Conservation (phyloP, 495 filamentous ascomycete genomes). For the Talaromyces nanjingensis region DNA sequence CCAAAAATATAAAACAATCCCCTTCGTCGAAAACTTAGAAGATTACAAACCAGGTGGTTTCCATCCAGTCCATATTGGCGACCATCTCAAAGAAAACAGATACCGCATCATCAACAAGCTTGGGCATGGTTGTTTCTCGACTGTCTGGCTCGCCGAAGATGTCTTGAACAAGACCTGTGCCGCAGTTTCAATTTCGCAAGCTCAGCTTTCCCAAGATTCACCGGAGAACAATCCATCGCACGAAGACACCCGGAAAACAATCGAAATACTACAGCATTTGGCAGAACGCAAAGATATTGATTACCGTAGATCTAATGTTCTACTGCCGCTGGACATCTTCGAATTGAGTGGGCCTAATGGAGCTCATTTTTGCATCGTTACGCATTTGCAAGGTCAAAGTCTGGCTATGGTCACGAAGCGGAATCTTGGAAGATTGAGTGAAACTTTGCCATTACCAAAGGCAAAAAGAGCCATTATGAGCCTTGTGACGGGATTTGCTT, state of each 20-base stretch:
- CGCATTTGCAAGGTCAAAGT: neutral
- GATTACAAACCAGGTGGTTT: conserved; percentile 35
- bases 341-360: neutral
- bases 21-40: conserved; percentile 19
- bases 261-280: neutral
- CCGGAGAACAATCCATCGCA: neutral
- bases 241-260: neutral
- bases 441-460: neutral
- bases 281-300: neutral
- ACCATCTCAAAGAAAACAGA: conserved; percentile 19
- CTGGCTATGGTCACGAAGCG: neutral
- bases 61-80: conserved; percentile 33
- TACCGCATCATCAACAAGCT: conserved; percentile 29
- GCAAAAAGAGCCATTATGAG: neutral
- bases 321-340: neutral
- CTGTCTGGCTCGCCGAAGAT: conserved; percentile 15
- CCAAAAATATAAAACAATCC: neutral
- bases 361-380: neutral
- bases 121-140: conserved; percentile 35
- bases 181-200: neutral
- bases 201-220: neutral
- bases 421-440: neutral
- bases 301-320: neutral
- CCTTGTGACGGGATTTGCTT: neutral
- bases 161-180: neutral